Conservation (phyloP, 371 early-diverging fungal species). For the Apophysomyces sp. region DNA sequence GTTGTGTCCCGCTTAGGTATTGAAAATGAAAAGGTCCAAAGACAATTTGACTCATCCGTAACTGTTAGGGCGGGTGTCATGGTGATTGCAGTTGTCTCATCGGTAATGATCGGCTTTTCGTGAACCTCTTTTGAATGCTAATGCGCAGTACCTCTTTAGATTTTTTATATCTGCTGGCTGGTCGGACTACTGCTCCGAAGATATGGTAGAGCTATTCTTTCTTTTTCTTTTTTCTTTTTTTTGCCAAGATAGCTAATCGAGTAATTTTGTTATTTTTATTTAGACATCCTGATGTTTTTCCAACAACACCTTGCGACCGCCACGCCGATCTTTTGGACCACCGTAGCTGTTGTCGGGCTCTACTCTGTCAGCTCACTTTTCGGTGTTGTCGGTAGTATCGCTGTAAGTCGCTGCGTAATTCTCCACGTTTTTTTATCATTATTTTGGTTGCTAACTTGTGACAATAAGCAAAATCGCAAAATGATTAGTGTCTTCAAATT, state of each 20-base stretch:
- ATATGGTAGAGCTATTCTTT: slow-evolving; percentile 4
- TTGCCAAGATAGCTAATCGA: background rate
- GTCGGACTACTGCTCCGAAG: slow-evolving; percentile 3
- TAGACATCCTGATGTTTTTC: slow-evolving; percentile 4
- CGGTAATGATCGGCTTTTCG: background rate
- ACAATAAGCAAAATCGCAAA: slow-evolving; percentile 7
- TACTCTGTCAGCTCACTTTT: slow-evolving; percentile 8
- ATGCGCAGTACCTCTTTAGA: background rate
- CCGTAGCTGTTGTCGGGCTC: slow-evolving; percentile 13
- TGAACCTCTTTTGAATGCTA: background rate
- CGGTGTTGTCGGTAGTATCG: slow-evolving; percentile 13
- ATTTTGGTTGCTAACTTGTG: background rate
- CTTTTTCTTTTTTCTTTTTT: background rate
- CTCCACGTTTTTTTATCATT: background rate
- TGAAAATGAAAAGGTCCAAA: background rate
- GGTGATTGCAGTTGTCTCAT: slow-evolving; percentile 14
- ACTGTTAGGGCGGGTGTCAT: slow-evolving; percentile 8
- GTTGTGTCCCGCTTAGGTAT: slow-evolving; percentile 19
- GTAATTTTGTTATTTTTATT: background rate
- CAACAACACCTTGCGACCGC: slow-evolving; percentile 3
- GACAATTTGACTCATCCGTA: background rate
- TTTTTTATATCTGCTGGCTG: background rate
- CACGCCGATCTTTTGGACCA: slow-evolving; percentile 16
- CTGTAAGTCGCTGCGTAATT: background rate
- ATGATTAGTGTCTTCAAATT: slow-evolving; percentile 21